Evolutionary conservation across 352 stramenopile species (phyloP), one percentile per base, ranked within the genome.

Genomic region (Globisporangium uncinulatum): DNA sequence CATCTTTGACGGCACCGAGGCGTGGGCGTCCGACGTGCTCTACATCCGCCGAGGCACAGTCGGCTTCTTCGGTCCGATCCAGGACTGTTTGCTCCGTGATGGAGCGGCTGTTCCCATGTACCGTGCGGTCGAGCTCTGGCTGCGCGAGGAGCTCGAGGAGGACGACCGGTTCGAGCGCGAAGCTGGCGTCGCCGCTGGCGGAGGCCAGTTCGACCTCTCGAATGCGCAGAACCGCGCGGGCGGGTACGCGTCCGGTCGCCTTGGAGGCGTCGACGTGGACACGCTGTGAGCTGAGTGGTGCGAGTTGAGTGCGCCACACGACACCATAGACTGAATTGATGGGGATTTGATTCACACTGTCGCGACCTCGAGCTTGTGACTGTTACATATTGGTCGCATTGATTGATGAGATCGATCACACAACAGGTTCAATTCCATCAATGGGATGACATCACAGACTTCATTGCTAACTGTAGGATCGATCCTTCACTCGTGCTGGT

Each of bases 1-100:
- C 75, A 99, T 99, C 57, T 99, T 99, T 73, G 97, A 99, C 70
- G 95, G 95, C 46, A 89, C 98, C 51, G 96, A 99, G 64, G 79
- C 96, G 17, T 99, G 95, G 96, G 94, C 91, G 10, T 88, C 95
- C 0, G 86, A 99, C 73, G 76, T 98, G 31, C 80, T 97, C 42
- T 99, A 98, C 69, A 73, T 99, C 31, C 75, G 75, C 41, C 65
- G 70, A 6, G 79, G 79, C 9, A 69, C 59, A 0, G 60, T 92
- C 14, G 74, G 76, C 4, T 92, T 77, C 65, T 77, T 79, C 51
- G 80, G 77, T 2, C 47, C 74, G 9, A 80, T 74, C 83, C 86
- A 69, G 41, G 83, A 75, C 46, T 97, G 75, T 73, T 95, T 59
- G 70, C 89, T 70, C 20, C 59, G 50, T 19, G 48, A 58, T 52